These are phyloP conservation scores for Manihot esculenta DNA, from an alignment of 441 rosid species.

Conservation along the genomic window DNA sequence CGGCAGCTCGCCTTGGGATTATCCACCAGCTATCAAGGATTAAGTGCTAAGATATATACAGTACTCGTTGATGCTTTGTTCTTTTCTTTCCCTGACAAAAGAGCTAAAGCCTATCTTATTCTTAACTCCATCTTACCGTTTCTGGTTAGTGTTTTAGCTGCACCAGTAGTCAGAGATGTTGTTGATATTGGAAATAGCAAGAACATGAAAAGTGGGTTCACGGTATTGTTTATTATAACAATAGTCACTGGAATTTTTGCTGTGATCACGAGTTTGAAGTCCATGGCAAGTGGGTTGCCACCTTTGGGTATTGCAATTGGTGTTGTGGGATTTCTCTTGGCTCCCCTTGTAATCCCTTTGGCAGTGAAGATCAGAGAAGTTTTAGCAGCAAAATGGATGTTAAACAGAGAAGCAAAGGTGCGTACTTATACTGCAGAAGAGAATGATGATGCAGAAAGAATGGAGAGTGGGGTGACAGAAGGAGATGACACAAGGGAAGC, in stretches of 20 bases:
- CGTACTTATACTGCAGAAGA: slow-evolving; percentile 27
- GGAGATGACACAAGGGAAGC: background rate
- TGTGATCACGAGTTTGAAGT: slow-evolving; percentile 49
- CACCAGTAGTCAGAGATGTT: slow-evolving; percentile 36
- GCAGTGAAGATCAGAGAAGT: slow-evolving; percentile 27
- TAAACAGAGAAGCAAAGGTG: slow-evolving; percentile 35
- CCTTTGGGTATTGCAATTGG: slow-evolving; percentile 44
- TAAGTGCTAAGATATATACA: slow-evolving; percentile 78
- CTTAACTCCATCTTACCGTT: slow-evolving; percentile 62
- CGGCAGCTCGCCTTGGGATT: slow-evolving; percentile 72
- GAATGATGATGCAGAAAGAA: background rate
- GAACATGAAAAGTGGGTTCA: slow-evolving; percentile 35
- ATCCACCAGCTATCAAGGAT: slow-evolving; percentile 66
- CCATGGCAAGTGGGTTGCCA: slow-evolving; percentile 23
- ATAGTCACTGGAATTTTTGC: slow-evolving; percentile 65
- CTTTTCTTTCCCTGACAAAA: slow-evolving; percentile 30
- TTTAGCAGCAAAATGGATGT: slow-evolving; percentile 13
- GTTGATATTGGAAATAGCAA: slow-evolving; percentile 5
- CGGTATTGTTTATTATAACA: slow-evolving; percentile 51
- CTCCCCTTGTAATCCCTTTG: slow-evolving; percentile 53
- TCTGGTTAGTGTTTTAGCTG: slow-evolving; percentile 33
- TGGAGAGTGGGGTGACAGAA: slow-evolving; percentile 21
- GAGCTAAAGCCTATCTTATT: slow-evolving; percentile 60
- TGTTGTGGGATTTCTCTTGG: slow-evolving; percentile 41
- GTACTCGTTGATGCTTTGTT: slow-evolving; percentile 43